Evolutionary conservation across 352 stramenopile genomes (phyloP).

Genomic region (Pythium coloratum): DNA sequence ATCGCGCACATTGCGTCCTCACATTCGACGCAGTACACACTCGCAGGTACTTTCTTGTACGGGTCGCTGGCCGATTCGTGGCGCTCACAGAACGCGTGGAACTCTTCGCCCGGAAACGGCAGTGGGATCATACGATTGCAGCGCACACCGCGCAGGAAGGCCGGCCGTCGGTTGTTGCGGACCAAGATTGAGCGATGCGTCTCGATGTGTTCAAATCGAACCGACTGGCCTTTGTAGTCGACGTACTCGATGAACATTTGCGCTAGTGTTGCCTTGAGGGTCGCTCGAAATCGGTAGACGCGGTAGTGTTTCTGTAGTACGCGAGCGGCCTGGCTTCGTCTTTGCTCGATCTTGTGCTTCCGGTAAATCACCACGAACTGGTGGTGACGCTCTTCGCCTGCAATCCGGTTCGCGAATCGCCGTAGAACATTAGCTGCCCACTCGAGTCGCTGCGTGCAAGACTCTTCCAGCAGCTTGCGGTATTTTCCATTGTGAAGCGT

Average conservation of each 20-base stretch:
- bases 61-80: slow-evolving; percentile 47
- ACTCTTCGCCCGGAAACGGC: slow-evolving; percentile 71
- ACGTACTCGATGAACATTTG: slow-evolving; percentile 65
- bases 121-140: slow-evolving; percentile 57
- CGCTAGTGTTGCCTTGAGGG: slow-evolving; percentile 45
- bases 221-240: slow-evolving; percentile 42
- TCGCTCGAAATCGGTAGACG: slow-evolving; percentile 46
- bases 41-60: slow-evolving; percentile 32
- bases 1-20: slow-evolving; percentile 65
- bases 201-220: slow-evolving; percentile 44
- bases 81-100: slow-evolving; percentile 60
- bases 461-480: slow-evolving; percentile 40
- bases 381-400: slow-evolving; percentile 39
- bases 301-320: slow-evolving; percentile 49
- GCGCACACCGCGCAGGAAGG: slow-evolving; percentile 56
- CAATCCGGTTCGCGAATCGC: slow-evolving; percentile 43
- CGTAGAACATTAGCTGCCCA: slow-evolving; percentile 50
- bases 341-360: slow-evolving; percentile 33
- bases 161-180: slow-evolving; percentile 29
- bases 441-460: slow-evolving; percentile 40
- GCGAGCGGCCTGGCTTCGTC: slow-evolving; percentile 25
- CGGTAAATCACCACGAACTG: slow-evolving; percentile 47
- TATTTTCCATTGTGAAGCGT: slow-evolving; percentile 61
- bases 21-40: slow-evolving; percentile 69
- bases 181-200: slow-evolving; percentile 34